phyloP scores from a whole-genome alignment of 805 yeast genomes.

The Torulaspora maleeae region DNA sequence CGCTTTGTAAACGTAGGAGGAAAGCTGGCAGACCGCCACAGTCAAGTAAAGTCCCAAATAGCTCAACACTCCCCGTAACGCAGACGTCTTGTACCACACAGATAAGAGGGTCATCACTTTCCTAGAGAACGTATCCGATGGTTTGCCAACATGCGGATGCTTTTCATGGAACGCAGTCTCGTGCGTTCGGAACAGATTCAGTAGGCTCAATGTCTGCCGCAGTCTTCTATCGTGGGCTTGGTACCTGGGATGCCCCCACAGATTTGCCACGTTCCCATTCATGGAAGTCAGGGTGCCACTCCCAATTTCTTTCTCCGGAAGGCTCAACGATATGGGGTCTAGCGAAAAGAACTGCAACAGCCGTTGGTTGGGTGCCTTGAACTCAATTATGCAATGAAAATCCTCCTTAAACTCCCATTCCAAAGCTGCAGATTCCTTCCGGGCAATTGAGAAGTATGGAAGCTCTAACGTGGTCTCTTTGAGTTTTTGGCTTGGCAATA shows the following conservation, averaged over 20 bases:
- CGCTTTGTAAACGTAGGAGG: slow-evolving; percentile 16
- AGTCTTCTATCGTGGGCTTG: slow-evolving; percentile 11
- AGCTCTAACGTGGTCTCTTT: slow-evolving; percentile 3
- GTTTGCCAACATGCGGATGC: slow-evolving; percentile 12
- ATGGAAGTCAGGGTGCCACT: slow-evolving; percentile 23
- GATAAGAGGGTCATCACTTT: neutral
- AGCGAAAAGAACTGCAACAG: slow-evolving; percentile 73
- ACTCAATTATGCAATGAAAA: slow-evolving; percentile 43
- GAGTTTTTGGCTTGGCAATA: slow-evolving; percentile 8
- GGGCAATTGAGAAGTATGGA: slow-evolving; percentile 19
- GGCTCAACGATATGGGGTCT: slow-evolving; percentile 63
- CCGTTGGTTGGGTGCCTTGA: slow-evolving; percentile 64
- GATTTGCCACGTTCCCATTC: slow-evolving; percentile 11
- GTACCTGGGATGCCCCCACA: slow-evolving; percentile 15
- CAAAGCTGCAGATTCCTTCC: neutral
- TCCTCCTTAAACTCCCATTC: slow-evolving; percentile 11
- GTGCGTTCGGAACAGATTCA: slow-evolving; percentile 25
- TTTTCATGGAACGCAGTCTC: slow-evolving; percentile 16
- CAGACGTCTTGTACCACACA: neutral
- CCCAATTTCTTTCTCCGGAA: slow-evolving; percentile 32
- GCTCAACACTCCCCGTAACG: neutral
- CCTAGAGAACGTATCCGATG: slow-evolving; percentile 8
- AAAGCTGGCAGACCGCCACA: slow-evolving; percentile 13
- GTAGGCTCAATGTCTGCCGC: slow-evolving; percentile 18
- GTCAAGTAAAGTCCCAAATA: slow-evolving; percentile 9